A percentile compares a stretch with the other conserved stretches of the same genome.
Conservation (phyloP, 2,329 filamentous ascomycete genomes). For the Triangularia verruculosa region DNA sequence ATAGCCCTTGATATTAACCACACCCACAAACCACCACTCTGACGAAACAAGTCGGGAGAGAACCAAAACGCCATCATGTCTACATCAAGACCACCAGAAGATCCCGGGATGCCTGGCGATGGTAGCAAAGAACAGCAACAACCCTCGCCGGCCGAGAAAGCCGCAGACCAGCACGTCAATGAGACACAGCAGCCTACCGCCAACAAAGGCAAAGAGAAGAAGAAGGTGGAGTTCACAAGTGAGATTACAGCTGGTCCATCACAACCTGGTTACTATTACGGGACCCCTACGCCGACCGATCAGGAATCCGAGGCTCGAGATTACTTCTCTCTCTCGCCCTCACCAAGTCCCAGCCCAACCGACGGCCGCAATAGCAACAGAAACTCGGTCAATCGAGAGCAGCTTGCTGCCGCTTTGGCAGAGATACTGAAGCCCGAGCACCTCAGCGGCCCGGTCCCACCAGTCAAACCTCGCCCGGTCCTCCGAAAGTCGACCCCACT, state of each 20-base stretch:
- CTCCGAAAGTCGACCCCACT: conserved; percentile 26
- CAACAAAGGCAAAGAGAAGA: conserved; percentile 29
- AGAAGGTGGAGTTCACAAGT: conserved; percentile 30
- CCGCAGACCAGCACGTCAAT: not conserved
- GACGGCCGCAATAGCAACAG: conserved; percentile 10
- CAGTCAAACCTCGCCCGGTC: conserved; percentile 29
- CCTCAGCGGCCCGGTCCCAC: conserved; percentile 19
- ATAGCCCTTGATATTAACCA: not conserved
- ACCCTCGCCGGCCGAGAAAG: not conserved
- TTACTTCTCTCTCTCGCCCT: conserved; percentile 26
- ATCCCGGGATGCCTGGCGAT: not conserved
- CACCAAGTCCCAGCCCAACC: conserved; percentile 13
- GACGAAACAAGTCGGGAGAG: not conserved
- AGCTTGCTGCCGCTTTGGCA: conserved; percentile 28
- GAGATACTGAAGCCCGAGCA: conserved; percentile 28
- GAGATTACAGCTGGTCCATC: conserved; percentile 17
- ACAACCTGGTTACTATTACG: conserved; percentile 3
- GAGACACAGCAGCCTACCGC: conserved; percentile 1
- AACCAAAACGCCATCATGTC: conserved; percentile 14
- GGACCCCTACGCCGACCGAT: conserved; percentile 14
- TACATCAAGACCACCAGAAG: conserved; percentile 14
- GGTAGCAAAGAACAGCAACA: conserved; percentile 5
- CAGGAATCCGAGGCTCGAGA: conserved; percentile 18
- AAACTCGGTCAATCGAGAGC: conserved; percentile 29
- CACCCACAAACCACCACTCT: not conserved